Base-by-base conservation (phyloP, 1,139 yeast species). In the Geotrichum aggregatum region DNA sequence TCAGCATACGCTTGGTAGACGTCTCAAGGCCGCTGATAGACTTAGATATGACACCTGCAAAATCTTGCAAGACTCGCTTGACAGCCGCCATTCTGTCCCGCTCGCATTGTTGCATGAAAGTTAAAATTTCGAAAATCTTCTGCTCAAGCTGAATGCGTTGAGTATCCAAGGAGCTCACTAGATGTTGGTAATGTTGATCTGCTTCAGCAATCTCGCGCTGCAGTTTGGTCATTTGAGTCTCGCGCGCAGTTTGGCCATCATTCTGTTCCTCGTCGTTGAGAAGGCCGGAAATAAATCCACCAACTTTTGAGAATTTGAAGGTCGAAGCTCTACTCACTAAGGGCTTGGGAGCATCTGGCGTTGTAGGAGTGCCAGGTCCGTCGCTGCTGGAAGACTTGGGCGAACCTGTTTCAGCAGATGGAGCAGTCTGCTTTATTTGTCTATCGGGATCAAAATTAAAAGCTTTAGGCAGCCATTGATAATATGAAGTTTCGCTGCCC, bases 401-500 rank as follows among this genome's bases (percentile, higher is more conserved):
- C n/a, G 43, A 21, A 16, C 16, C 13, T 11, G 18, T 35, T 8
- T 36, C 45, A 13, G 26, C 35, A 5, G 50, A 16, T 11, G 16
- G 34, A 18, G 34, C 33, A 16, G 19, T 19, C 13, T 14, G 24
- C 5, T 38, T 26, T 8, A 16, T 8, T 1, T 16, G 11, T 16
- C 3, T 6, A 11, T 42, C 19, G 13, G 46, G 28, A 16, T 47
- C 47, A 33, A 44, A 47, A 18, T 45, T 24, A 26, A 50, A 41
- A 5, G 87, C 87, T 57, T 76, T 68, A 3, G 82, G 81, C 57
- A 81, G 83, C 96, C 96, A 88, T 67, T 88, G 96, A 64, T 87
- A 88, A 62, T 73, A 77, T 65, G 84, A 81, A 54, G 82, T 86
- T 1, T 91, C 80, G 24, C 91, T 82, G 66, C 87, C 87, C 49